phyloP scores from a whole-genome alignment of 441 rosid species.

The Brassica hybrid region DNA sequence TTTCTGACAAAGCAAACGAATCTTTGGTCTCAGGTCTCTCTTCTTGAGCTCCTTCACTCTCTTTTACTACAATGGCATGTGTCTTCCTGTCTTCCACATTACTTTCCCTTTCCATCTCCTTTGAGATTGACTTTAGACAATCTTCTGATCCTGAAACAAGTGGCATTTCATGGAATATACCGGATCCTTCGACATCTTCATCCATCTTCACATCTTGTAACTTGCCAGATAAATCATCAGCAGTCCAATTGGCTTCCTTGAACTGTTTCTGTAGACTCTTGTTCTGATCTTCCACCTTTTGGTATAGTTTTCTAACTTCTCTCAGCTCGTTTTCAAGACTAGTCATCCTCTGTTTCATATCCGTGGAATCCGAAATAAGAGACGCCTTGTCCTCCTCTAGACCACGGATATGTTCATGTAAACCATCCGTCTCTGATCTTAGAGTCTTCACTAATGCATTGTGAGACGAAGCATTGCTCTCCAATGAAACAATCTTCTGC shows the following conservation, averaged over 20 bases:
- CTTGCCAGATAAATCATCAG: slow-evolving; percentile 61
- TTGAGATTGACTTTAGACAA: slow-evolving; percentile 25
- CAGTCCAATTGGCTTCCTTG: slow-evolving; percentile 53
- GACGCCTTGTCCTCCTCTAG: slow-evolving; percentile 68
- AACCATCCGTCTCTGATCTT: slow-evolving; percentile 60
- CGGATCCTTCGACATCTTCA: slow-evolving; percentile 49
- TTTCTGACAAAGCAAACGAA: slow-evolving; percentile 42
- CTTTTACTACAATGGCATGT: slow-evolving; percentile 18
- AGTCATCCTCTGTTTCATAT: slow-evolving; percentile 49
- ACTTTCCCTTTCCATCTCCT: slow-evolving; percentile 20
- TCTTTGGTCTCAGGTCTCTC: slow-evolving; percentile 53
- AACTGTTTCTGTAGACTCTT: slow-evolving; percentile 56
- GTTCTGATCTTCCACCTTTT: slow-evolving; percentile 55
- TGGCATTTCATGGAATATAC: slow-evolving; percentile 41
- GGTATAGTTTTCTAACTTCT: slow-evolving; percentile 55
- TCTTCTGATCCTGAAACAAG: slow-evolving; percentile 42
- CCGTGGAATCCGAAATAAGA: slow-evolving; percentile 51
- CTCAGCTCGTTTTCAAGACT: slow-evolving; percentile 66
- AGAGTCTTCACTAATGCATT: slow-evolving; percentile 59
- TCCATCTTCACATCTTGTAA: slow-evolving; percentile 58
- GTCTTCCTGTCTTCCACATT: slow-evolving; percentile 33
- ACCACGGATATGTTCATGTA: slow-evolving; percentile 55
- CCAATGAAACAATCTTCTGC: slow-evolving; percentile 65
- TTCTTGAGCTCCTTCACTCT: slow-evolving; percentile 33
- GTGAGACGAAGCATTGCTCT: slow-evolving; percentile 66